Evolutionary conservation across 768 basidiomycete species (phyloP).

Genomic region (Lactarius tabidus): DNA sequence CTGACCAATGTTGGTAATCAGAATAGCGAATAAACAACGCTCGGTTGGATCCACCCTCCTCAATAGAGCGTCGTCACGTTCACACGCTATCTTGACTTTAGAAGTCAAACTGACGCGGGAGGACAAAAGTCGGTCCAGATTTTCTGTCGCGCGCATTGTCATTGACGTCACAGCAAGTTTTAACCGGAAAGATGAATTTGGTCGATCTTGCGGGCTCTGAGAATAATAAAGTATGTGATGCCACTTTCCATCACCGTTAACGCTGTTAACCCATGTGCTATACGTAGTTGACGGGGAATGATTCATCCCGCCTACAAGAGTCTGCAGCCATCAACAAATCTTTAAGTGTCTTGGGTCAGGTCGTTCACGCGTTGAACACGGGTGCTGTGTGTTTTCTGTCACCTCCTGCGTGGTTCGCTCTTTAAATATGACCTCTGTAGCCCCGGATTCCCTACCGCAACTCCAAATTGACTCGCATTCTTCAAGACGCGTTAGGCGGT

Average conservation of each 20-base stretch:
- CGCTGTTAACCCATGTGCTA: neutral
- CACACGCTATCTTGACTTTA: constrained; percentile 82
- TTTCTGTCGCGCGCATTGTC: neutral
- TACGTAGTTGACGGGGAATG: constrained; percentile 71
- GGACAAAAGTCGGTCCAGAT: constrained; percentile 46
- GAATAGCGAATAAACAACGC: constrained; percentile 68
- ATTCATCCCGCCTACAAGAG: constrained; percentile 83
- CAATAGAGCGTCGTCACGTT: constrained; percentile 81
- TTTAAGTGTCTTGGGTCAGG: constrained; percentile 80
- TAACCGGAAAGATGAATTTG: constrained; percentile 76
- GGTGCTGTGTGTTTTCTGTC: constrained; percentile 46
- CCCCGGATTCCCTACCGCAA: constrained; percentile 85
- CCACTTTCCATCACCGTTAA: neutral
- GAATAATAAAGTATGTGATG: constrained; percentile 68
- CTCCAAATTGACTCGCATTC: constrained; percentile 81
- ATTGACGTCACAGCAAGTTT: constrained; percentile 32
- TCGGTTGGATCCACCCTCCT: constrained; percentile 84
- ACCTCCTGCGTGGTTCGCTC: neutral
- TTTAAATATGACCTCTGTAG: constrained; percentile 34
- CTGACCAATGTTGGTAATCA: constrained; percentile 30
- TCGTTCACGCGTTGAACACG: constrained; percentile 78
- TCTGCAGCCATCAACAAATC: constrained; percentile 89
- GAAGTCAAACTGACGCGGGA: constrained; percentile 52
- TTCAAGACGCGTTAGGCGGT: constrained; percentile 89
- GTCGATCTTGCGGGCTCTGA: constrained; percentile 91